Evolutionary conservation across 1,284 basidiomycete species (phyloP).

Genomic region (Earliella scabrosa): DNA sequence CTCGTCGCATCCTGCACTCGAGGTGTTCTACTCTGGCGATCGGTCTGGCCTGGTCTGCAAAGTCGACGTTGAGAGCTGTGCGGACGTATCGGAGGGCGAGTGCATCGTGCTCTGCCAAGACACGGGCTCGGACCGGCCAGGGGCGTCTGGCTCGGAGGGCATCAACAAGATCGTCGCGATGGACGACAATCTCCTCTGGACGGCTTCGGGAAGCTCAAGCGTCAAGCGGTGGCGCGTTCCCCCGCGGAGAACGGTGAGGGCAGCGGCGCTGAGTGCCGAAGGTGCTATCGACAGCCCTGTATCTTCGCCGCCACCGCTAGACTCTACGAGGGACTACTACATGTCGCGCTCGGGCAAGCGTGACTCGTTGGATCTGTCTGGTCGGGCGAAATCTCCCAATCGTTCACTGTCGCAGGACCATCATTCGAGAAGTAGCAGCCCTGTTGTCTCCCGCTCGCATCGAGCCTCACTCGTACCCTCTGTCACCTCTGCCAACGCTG

Average conservation of each 20-base stretch:
- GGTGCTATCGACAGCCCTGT: slow-evolving; percentile 34
- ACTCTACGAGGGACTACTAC: slow-evolving; percentile 24
- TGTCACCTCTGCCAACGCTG: slow-evolving; percentile 8
- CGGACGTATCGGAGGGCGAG: slow-evolving; percentile 86
- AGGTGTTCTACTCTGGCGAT: slow-evolving; percentile 96
- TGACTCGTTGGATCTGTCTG: slow-evolving; percentile 26
- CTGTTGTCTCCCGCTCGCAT: slow-evolving; percentile 16
- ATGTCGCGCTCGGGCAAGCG: slow-evolving; percentile 26
- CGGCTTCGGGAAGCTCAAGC: slow-evolving; percentile 82
- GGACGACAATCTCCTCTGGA: slow-evolving; percentile 91
- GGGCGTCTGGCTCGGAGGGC: slow-evolving; percentile 56
- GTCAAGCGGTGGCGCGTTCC: slow-evolving; percentile 83
- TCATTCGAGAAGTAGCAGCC: slow-evolving; percentile 22
- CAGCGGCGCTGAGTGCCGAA: slow-evolving; percentile 31
- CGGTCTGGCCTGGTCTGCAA: slow-evolving; percentile 88
- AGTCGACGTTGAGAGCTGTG: slow-evolving; percentile 85
- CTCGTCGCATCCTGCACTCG: slow-evolving; percentile 87
- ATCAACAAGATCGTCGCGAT: slow-evolving; percentile 86
- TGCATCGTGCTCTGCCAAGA: slow-evolving; percentile 87
- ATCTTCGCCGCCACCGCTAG: slow-evolving; percentile 19
- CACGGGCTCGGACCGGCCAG: slow-evolving; percentile 26
- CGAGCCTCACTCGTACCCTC: slow-evolving; percentile 25
- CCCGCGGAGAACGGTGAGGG: slow-evolving; percentile 44
- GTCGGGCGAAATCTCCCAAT: slow-evolving; percentile 17
- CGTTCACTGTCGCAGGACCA: slow-evolving; percentile 11